These are phyloP conservation scores for Agarophyton chilense DNA, from an alignment of 23 red algal species.

Conservation along the genomic window DNA sequence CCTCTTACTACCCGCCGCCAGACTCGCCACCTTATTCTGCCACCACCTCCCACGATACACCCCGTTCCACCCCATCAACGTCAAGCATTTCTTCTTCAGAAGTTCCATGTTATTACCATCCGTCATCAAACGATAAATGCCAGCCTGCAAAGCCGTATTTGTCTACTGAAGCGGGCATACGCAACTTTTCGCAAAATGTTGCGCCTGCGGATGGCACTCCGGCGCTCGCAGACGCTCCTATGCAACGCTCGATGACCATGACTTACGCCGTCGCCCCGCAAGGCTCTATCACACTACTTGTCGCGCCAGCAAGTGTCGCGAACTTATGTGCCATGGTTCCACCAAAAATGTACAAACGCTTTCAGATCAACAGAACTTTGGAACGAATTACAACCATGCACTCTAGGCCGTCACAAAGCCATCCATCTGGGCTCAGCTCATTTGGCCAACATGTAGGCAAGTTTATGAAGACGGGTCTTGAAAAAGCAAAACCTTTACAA, in stretches of 20 bases:
- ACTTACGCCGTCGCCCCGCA: conserved; percentile 21
- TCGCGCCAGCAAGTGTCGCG: conserved; percentile 1
- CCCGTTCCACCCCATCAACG: neutral
- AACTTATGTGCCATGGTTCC: conserved; percentile 17
- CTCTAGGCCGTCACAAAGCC: neutral
- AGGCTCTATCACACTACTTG: conserved; percentile 8
- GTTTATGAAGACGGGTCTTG: conserved; percentile 15
- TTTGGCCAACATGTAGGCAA: conserved; percentile 5
- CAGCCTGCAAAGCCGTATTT: neutral
- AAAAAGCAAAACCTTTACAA: conserved; percentile 5
- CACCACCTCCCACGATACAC: neutral
- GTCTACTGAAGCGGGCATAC: neutral
- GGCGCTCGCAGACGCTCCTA: conserved; percentile 3
- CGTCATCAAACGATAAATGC: neutral
- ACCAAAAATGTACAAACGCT: conserved; percentile 41
- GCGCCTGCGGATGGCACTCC: neutral
- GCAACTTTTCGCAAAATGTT: neutral
- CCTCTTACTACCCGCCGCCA: neutral
- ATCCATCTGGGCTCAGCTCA: conserved; percentile 12
- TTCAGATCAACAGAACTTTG: conserved; percentile 28
- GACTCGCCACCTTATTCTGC: neutral
- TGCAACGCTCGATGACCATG: conserved; percentile 39
- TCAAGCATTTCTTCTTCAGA: conserved; percentile 11
- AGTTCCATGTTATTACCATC: neutral
- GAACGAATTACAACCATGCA: conserved; percentile 20